phyloP scores from a whole-genome alignment of 2,329 filamentous ascomycete species.

The Microcyclospora tardicrescens region DNA sequence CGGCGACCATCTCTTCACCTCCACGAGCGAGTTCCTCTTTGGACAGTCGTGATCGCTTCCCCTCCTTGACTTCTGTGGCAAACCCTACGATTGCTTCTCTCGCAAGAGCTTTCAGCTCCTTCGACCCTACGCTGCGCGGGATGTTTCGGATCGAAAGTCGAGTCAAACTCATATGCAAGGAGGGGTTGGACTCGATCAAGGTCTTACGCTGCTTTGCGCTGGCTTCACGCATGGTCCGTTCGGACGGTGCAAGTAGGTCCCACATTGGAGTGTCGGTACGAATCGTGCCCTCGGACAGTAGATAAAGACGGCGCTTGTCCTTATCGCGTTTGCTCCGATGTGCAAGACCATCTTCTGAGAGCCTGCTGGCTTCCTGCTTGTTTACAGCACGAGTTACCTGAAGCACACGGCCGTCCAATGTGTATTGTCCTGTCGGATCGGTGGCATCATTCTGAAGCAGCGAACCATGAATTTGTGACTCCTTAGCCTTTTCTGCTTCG shows the following conservation, averaged over 20 bases:
- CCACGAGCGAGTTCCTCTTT: conserved; percentile 77
- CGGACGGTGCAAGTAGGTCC: conserved; percentile 59
- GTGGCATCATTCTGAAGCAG: conserved; percentile 75
- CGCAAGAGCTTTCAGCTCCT: conserved; percentile 81
- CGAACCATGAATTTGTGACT: conserved; percentile 51
- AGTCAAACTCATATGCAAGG: conserved; percentile 75
- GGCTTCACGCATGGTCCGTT: conserved; percentile 77
- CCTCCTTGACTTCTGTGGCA: conserved; percentile 73
- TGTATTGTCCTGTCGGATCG: conserved; percentile 76
- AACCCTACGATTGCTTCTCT: conserved; percentile 90
- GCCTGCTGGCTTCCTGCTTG: conserved; percentile 62
- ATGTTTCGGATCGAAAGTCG: conserved; percentile 86
- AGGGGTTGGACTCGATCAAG: conserved; percentile 81
- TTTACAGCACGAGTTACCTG: conserved; percentile 76
- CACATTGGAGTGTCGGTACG: conserved; percentile 65
- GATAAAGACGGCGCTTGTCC: conserved; percentile 81
- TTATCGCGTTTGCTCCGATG: conserved; percentile 56
- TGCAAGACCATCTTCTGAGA: conserved; percentile 55
- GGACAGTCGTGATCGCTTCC: conserved; percentile 63
- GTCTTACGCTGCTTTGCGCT: conserved; percentile 79
- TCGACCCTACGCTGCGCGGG: conserved; percentile 68
- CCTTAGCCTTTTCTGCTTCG: conserved; percentile 14
- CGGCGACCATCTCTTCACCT: conserved; percentile 64
- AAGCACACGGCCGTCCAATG: conserved; percentile 75
- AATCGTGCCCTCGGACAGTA: conserved; percentile 78